Evolutionary conservation across 2,329 filamentous ascomycete genomes (phyloP).

Genomic region (Orbilia quercus): DNA sequence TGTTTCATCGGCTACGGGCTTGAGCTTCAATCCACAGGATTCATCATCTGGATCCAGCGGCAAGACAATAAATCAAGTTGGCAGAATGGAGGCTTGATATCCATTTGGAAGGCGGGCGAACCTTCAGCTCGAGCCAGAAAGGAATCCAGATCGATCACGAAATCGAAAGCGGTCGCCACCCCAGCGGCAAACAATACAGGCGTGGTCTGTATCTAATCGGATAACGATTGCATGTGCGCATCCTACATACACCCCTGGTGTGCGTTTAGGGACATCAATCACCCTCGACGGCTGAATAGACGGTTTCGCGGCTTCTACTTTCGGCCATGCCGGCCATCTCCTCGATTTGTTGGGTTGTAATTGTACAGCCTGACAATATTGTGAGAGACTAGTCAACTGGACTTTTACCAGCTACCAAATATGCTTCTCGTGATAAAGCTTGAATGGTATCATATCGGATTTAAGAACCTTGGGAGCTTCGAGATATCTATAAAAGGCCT

Average conservation of each 20-base stretch:
- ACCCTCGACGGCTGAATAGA: conserved; percentile 16
- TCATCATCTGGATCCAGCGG: conserved; percentile 34
- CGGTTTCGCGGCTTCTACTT: conserved; percentile 39
- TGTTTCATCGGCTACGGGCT: conserved; percentile 20
- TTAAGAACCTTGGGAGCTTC: not conserved
- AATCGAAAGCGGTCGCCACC: conserved; percentile 34
- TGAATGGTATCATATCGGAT: conserved; percentile 2
- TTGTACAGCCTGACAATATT: conserved; percentile 11
- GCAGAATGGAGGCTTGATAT: conserved; percentile 16
- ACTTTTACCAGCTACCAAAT: conserved; percentile 50
- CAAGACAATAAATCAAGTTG: not conserved
- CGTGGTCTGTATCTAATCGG: conserved; percentile 36
- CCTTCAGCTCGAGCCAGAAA: conserved; percentile 11
- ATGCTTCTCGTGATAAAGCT: conserved; percentile 31
- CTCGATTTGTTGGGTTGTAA: conserved; percentile 27
- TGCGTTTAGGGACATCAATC: conserved; percentile 19
- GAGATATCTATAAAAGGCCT: conserved; percentile 51
- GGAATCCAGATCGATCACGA: conserved; percentile 27
- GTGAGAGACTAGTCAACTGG: conserved; percentile 18
- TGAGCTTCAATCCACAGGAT: conserved; percentile 26
- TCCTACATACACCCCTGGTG: conserved; percentile 19
- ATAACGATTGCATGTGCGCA: conserved; percentile 12
- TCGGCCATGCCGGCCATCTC: conserved; percentile 37
- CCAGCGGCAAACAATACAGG: conserved; percentile 29
- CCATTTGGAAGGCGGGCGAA: conserved; percentile 30